Conservation (phyloP, 73 alveolate genomes). For the Tetrahymena malaccensis region DNA sequence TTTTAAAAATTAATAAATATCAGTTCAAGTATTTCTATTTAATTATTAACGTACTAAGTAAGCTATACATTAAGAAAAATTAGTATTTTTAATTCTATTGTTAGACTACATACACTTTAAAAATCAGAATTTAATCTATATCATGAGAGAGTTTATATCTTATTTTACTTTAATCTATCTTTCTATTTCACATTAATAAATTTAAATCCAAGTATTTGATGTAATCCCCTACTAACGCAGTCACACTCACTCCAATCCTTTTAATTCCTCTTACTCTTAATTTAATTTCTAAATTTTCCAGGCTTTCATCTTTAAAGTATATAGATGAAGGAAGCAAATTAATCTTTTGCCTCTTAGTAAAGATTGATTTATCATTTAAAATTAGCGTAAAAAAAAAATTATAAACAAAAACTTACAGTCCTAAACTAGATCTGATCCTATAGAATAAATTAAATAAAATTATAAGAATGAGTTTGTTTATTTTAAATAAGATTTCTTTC, state of each 20-base stretch:
- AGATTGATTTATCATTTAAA: neutral
- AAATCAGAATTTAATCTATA: neutral
- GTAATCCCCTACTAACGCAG: too few relatives aligned
- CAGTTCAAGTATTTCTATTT: neutral
- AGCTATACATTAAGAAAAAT: neutral
- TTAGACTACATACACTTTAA: neutral
- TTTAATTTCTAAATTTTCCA: neutral
- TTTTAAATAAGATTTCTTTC: too few relatives aligned
- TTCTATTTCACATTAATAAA: neutral
- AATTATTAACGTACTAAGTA: neutral
- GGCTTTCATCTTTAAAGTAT: neutral
- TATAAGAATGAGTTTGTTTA: neutral
- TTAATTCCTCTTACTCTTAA: neutral
- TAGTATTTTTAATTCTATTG: neutral
- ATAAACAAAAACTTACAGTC: neutral
- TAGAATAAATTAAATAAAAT: neutral
- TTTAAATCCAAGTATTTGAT: neutral
- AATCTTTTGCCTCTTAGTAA: neutral
- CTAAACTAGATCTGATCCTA: neutral
- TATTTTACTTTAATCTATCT: neutral
- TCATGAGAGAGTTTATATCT: neutral
- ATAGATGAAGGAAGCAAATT: too few relatives aligned
- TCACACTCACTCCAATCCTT: too few relatives aligned
- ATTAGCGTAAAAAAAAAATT: neutral
- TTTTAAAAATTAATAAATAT: too few relatives aligned